Conservation (phyloP, 2,329 filamentous ascomycete species). For the Aspergillus sp. region DNA sequence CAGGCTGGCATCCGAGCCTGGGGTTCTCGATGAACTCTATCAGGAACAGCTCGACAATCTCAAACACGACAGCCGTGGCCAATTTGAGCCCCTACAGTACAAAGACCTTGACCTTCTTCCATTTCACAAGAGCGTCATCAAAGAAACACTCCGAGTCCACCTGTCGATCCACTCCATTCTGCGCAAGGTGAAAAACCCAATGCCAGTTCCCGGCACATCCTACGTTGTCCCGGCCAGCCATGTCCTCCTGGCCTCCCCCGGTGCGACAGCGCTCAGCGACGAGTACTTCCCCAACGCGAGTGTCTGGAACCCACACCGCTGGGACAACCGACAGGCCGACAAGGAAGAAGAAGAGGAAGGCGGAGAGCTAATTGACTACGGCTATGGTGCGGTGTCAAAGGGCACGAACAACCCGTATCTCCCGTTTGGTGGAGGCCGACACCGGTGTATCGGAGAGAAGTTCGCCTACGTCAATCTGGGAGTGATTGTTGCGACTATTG, state of each 20-base stretch:
- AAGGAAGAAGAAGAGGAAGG: slow-evolving; percentile 45
- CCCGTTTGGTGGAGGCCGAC: slow-evolving; percentile 71
- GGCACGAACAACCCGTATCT: slow-evolving; percentile 64
- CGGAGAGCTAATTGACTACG: slow-evolving; percentile 61
- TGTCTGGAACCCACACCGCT: slow-evolving; percentile 63
- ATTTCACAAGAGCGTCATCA: slow-evolving; percentile 64
- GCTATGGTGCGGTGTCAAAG: slow-evolving; percentile 61
- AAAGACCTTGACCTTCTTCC: slow-evolving; percentile 60
- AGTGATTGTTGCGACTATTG: slow-evolving; percentile 63
- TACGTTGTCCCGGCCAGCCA: slow-evolving; percentile 78
- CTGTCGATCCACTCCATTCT: slow-evolving; percentile 72
- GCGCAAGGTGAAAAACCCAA: slow-evolving; percentile 68
- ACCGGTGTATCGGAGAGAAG: slow-evolving; percentile 74
- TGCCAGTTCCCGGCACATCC: slow-evolving; percentile 54
- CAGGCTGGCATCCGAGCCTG: slow-evolving; percentile 67
- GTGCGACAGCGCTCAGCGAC: slow-evolving; percentile 59
- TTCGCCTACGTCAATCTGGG: slow-evolving; percentile 71
- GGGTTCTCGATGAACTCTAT: slow-evolving; percentile 69
- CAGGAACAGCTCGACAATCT: slow-evolving; percentile 62
- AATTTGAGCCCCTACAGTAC: slow-evolving; percentile 59
- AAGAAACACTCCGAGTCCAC: slow-evolving; percentile 71
- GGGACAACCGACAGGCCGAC: slow-evolving; percentile 46
- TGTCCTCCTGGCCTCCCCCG: slow-evolving; percentile 77
- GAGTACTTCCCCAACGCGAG: slow-evolving; percentile 62
- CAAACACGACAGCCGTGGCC: slow-evolving; percentile 23